These are phyloP conservation scores for Trichophyton rubrum DNA, from an alignment of 2,329 filamentous ascomycete genomes.

Conservation along the genomic window DNA sequence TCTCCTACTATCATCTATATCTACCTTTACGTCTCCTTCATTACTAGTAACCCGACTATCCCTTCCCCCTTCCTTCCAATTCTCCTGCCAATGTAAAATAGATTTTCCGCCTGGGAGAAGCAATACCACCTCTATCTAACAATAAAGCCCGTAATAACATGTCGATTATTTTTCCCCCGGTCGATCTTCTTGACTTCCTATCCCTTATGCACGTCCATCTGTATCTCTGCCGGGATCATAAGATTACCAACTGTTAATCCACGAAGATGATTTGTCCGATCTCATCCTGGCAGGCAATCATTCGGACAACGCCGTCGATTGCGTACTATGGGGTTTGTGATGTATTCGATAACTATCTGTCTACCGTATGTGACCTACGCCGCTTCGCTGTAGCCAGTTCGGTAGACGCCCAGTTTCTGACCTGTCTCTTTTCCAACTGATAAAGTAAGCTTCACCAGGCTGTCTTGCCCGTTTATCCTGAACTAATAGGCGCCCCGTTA, in stretches of 20 bases:
- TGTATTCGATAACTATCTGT: background rate
- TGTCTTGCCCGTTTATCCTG: too few species aligned
- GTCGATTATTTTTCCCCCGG: background rate
- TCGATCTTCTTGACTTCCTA: too few species aligned
- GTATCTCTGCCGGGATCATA: background rate
- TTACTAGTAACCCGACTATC: background rate
- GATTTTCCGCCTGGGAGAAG: background rate
- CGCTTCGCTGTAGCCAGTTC: background rate
- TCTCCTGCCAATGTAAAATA: slow-evolving; percentile 11
- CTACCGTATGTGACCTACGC: background rate
- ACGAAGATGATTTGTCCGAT: background rate
- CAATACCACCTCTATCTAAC: background rate
- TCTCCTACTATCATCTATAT: slow-evolving; percentile 17
- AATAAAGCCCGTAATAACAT: background rate
- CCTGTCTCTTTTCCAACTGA: background rate
- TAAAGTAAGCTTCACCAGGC: background rate
- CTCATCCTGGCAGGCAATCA: background rate
- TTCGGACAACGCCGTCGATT: background rate
- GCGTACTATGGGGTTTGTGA: background rate
- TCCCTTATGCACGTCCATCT: background rate
- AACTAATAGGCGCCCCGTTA: background rate
- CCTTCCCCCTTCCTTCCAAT: slow-evolving; percentile 19
- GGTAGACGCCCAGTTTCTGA: background rate
- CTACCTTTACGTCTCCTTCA: background rate
- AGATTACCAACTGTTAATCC: background rate